phyloP scores from a whole-genome alignment of 129 eudicot genomes.

The Logfia minima region DNA sequence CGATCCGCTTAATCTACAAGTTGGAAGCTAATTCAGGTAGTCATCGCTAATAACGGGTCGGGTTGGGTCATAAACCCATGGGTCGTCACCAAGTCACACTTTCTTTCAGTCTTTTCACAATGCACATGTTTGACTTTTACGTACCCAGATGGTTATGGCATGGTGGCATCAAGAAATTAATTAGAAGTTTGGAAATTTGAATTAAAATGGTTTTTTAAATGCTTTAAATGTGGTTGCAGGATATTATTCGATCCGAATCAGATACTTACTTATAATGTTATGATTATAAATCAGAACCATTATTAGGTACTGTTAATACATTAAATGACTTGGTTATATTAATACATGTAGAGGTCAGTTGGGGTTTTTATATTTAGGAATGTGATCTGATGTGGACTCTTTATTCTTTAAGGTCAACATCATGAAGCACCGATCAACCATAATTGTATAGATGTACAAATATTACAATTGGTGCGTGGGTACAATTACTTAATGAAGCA shows the following conservation, averaged over 20 bases:
- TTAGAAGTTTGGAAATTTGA: too few species aligned
- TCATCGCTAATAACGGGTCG: too few species aligned
- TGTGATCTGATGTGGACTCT: background rate
- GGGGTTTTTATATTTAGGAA: background rate
- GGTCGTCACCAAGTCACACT: too few species aligned
- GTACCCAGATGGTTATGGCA: background rate
- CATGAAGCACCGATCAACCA: background rate
- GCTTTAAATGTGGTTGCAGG: slow-evolving; percentile 18
- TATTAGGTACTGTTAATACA: slow-evolving; percentile 7
- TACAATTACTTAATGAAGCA: too few species aligned
- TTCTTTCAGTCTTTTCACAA: background rate
- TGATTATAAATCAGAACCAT: slow-evolving; percentile 23
- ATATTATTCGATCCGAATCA: slow-evolving; percentile 29
- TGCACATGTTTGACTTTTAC: background rate
- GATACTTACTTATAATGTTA: slow-evolving; percentile 22
- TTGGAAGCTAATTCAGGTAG: too few species aligned
- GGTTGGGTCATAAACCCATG: too few species aligned
- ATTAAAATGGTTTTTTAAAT: slow-evolving; percentile 8
- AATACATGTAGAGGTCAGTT: background rate
- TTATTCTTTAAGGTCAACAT: background rate
- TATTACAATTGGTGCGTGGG: background rate
- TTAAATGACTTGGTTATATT: background rate
- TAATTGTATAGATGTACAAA: background rate
- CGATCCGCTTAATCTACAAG: too few species aligned
- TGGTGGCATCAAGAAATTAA: too few species aligned